These are phyloP conservation scores for Kazachstania psychrophila DNA, from an alignment of 805 yeast genomes.

Conservation along the genomic window DNA sequence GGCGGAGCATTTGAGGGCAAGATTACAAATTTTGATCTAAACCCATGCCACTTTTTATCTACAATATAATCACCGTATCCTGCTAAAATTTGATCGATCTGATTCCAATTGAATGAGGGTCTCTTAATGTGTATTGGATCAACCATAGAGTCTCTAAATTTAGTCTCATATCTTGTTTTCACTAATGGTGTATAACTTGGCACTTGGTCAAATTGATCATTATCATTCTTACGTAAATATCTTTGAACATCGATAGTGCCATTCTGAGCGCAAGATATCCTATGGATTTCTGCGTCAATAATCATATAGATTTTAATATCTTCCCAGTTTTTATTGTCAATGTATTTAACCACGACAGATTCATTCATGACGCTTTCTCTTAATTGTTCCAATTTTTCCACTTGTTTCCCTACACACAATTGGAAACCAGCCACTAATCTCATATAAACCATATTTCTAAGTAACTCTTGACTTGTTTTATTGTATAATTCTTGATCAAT, in stretches of 20 bases:
- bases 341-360: constrained; percentile 49
- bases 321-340: constrained; percentile 35
- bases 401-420: constrained; percentile 66
- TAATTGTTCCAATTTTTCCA: constrained; percentile 48
- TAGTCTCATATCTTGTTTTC: constrained; percentile 69
- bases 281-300: constrained; percentile 75
- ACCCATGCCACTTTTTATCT: constrained; percentile 45
- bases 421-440: constrained; percentile 85
- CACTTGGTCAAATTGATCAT: constrained; percentile 26
- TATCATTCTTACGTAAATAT: constrained; percentile 38
- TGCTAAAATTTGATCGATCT: constrained; percentile 81
- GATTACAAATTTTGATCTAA: constrained; percentile 73
- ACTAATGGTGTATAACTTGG: constrained; percentile 45
- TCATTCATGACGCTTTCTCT: constrained; percentile 35
- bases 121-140: constrained; percentile 47
- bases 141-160: constrained; percentile 48
- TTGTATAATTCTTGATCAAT: constrained; percentile 41
- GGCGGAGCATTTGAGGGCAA: constrained; percentile 69
- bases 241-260: constrained; percentile 74
- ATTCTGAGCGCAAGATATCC: constrained; percentile 64
- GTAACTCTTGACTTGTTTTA: constrained; percentile 48
- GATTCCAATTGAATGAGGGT: constrained; percentile 73
- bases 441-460: constrained; percentile 80
- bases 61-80: constrained; percentile 70
- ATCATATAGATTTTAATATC: constrained; percentile 68